These are phyloP conservation scores for Eimeria necatrix DNA, from an alignment of 169 alveolate genomes.

Conservation along the genomic window DNA sequence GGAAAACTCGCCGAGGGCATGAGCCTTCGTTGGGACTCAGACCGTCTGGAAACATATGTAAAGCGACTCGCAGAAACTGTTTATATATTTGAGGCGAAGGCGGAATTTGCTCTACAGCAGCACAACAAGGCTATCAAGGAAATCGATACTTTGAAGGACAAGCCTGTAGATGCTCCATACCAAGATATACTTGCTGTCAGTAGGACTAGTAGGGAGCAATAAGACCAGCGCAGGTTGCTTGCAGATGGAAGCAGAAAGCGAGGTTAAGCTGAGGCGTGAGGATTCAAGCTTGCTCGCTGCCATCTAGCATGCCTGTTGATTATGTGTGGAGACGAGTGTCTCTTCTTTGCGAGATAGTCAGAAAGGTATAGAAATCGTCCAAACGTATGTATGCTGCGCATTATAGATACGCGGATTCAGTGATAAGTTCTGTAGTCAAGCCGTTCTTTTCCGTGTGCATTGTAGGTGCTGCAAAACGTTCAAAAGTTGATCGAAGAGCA, in stretches of 20 bases:
- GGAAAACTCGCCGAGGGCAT: slow-evolving; percentile 79
- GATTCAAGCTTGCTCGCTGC: no score
- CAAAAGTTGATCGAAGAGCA: slow-evolving; percentile 84
- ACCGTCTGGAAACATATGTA: slow-evolving; percentile 78
- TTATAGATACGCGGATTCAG: no score
- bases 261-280: not conserved
- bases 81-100: slow-evolving; percentile 75
- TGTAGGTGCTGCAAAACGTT: slow-evolving; percentile 77
- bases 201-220: not conserved
- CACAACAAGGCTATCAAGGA: slow-evolving; percentile 57
- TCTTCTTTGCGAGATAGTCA: no score
- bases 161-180: slow-evolving; percentile 59
- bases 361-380: no score
- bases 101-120: slow-evolving; percentile 66
- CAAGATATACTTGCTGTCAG: slow-evolving; percentile 65
- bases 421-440: no score
- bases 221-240: not conserved
- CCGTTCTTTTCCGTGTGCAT: no score
- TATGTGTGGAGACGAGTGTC: no score
- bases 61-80: slow-evolving; percentile 69
- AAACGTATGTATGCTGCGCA: no score
- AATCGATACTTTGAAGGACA: slow-evolving; percentile 61
- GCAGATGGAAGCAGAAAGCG: not conserved
- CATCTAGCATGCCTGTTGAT: no score
- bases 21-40: slow-evolving; percentile 77